Base-by-base conservation (phyloP, 768 basidiomycete species). In the Serpula lacrymans region DNA sequence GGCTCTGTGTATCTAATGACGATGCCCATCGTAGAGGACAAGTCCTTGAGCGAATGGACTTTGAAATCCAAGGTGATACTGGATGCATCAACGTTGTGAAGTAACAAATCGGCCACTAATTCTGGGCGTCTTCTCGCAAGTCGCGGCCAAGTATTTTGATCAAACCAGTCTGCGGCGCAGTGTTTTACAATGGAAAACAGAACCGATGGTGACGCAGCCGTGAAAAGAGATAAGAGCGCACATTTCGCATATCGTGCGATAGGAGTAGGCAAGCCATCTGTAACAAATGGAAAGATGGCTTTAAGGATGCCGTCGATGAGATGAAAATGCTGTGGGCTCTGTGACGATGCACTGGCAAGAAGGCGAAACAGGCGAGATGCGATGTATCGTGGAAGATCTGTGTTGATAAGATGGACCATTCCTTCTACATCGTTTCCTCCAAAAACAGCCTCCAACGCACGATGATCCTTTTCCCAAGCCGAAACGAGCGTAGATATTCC, bases 101-200 rank as follows among this genome's bases (percentile, higher is more conserved):
- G n/a, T 6, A 33, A 14, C 6, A 33, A 14, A 33, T 33, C 31
- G 14, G 8, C 7, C 31, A 33, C n/a, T 14, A 33, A n/a, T 7
- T 33, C 31, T 7, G 31, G 31, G 31, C 31, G 31, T 14, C 31
- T n/a, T 33, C 6, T 33, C 31, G 31, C 31, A 33, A 33, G 31
- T 8, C n/a, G n/a, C 20, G 8, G 6, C 31, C 31, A 33, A 8
- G 31, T 33, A 18, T 6, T 6, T 6, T 33, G 31, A 14, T 33
- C 31, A 18, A 33, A 33, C 31, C 31, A 33, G 14, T 33, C 14
- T 18, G n/a, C 31, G n/a, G 31, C 31, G n/a, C 31, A 33, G 8
- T 33, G 31, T n/a, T 6, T 6, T 8, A 33, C n/a, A 18, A 33
- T 33, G n/a, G 31, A 33, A 18, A 33, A 18, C 31, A 33, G 20